Base-by-base conservation (phyloP, 176 grass and related monocot species). In the Pharus latifolius region DNA sequence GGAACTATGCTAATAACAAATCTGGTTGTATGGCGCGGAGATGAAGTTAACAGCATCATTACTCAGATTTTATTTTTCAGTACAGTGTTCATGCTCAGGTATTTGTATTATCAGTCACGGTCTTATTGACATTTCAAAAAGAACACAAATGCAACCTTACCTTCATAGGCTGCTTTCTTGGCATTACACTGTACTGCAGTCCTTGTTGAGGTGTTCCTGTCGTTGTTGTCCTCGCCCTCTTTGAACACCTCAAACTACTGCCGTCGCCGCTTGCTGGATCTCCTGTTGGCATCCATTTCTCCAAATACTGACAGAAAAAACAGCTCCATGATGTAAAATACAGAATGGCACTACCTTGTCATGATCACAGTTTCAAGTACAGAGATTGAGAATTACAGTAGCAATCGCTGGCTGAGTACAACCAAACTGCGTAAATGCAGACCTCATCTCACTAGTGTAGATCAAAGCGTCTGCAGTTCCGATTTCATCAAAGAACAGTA, bases 141-240 rank as follows among this genome's bases (percentile, higher is more conserved):
- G 15, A 2, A 38, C 57, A 44, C 63, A 52, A 5, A 16, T 37
- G 23, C 34, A 28, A 48, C 18, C 23, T 66, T 32, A 89, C 87
- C 82, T 89, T 89, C 25, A 6, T n/a, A 16, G 56, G 16, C 32
- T 64, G 77, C 5, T 49, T 85, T 37, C 55, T 69, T 58, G 73
- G 51, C 32, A 33, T 76, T 3, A 60, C 40, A 49, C 37, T 17
- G 49, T 55, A 63, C 12, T 65, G 69, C 53, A 40, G 76, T 65
- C 62, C 63, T 63, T 56, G 34, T 1, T 56, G 71, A 43, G 72
- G 58, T 31, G 60, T 73, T 19, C 27, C 41, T 24, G 64, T 18
- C 3, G 56, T 28, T 13, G 43, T 67, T 38, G 35, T 80, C 80
- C 52, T 89, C 44, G 49, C 27, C 61, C 87, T 78, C 67, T 89